These are phyloP conservation scores for Amoebophrya sp. DNA, from an alignment of 169 alveolate genomes.

Conservation along the genomic window DNA sequence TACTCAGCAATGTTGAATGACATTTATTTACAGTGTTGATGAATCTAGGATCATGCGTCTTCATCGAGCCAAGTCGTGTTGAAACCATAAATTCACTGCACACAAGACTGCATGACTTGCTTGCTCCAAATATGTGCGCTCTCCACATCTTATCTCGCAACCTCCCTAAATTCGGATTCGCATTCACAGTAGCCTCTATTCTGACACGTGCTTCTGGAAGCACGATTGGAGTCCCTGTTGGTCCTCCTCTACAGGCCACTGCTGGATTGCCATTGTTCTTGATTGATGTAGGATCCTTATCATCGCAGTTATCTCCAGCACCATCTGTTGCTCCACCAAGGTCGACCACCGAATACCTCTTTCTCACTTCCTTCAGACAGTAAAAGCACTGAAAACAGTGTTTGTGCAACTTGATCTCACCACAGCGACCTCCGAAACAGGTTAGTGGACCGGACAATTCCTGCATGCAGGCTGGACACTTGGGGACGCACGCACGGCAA, in stretches of 20 bases:
- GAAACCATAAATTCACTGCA: too few relatives aligned
- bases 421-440: neutral
- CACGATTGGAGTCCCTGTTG: too few relatives aligned
- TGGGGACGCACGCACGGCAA: neutral
- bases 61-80: too few relatives aligned
- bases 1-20: too few relatives aligned
- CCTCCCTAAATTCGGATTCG: neutral
- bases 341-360: neutral
- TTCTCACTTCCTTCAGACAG: neutral
- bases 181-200: neutral
- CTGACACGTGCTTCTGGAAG: neutral
- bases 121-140: neutral
- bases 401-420: neutral
- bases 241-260: too few relatives aligned
- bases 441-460: neutral
- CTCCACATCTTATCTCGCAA: neutral
- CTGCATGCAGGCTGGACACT: neutral
- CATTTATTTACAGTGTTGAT: too few relatives aligned
- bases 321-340: too few relatives aligned
- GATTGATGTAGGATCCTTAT: too few relatives aligned
- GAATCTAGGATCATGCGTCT: too few relatives aligned
- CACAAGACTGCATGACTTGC: too few relatives aligned
- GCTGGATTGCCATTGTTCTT: too few relatives aligned
- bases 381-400: neutral
- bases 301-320: too few relatives aligned